Conservation (phyloP, 192 early-diverging fungal genomes). For the Backusella tarrabulga region DNA sequence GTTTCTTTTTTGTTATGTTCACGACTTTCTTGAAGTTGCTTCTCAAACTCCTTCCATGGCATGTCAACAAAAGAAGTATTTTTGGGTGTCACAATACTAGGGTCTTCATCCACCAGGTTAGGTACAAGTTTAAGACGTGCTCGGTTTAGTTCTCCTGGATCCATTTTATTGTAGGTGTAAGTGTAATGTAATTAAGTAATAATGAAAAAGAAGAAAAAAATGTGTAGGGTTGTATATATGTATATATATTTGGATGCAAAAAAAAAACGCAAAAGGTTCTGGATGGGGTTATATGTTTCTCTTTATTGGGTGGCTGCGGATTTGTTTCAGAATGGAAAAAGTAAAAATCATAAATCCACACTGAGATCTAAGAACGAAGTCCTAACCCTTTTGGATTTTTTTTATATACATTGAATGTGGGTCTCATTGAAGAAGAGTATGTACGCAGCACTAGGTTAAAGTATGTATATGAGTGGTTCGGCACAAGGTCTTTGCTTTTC, state of each 20-base stretch:
- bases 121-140: conserved; percentile 12
- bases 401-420: neutral
- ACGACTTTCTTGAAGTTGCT: neutral
- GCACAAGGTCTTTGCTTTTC: neutral
- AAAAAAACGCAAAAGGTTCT: neutral
- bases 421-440: neutral
- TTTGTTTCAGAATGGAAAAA: neutral
- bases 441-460: neutral
- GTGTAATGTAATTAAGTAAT: neutral
- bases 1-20: neutral
- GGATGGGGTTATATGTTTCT: neutral
- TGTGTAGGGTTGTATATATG: neutral
- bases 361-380: neutral
- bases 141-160: conserved; percentile 11
- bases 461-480: neutral
- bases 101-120: conserved; percentile 22
- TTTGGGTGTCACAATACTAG: conserved; percentile 17
- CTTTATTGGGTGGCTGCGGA: neutral
- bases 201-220: neutral
- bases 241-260: neutral
- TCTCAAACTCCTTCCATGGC: conserved; percentile 14
- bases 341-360: neutral
- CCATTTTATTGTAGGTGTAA: neutral
- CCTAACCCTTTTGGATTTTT: neutral
- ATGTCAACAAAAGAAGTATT: conserved; percentile 18